Base-by-base conservation (phyloP, 1,139 yeast genomes). In the Wickerhamomyces sp. region DNA sequence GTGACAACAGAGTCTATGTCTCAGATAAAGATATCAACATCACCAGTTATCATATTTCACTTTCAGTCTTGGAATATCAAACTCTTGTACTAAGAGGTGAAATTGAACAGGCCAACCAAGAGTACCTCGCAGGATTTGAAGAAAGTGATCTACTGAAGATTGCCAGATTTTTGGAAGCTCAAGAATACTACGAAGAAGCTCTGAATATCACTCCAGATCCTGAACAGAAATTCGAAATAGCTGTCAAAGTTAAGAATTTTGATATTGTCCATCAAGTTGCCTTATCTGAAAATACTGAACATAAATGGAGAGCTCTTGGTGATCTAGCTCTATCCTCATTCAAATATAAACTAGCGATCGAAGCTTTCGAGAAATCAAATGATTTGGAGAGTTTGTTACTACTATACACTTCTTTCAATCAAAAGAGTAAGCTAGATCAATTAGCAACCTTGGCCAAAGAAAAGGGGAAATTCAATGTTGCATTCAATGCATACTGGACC, bases 81-180 rank as follows among this genome's bases (percentile, higher is more conserved):
- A 93, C 99, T 1, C 79, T 91, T 52, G 96, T 93, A 7, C 75
- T 93, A 70, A 83, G 99, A 65, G 98, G 97, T 43, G 98, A 94
- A 60, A 71, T 91, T 60, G 88, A 84, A 43, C 79, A 81, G 46
- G 85, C 93, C 14, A 71, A 76, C 50, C 81, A 78, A 37, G 75
- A 75, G 51, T 75, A 90, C 49, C 73, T 90, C 41, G 81, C 78
- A 41, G 81, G 77, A 47, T 78, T 80, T 54, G 75, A 76, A 40
- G 55, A 81, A 72, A 62, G 75, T 73, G 96, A 94, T 61, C 73
- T 80, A 57, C 75, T 81, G 56, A 90, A 89, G 65, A 81, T 93
- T 58, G 84, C 98, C 7, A 80, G 97, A 64, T 94, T 93, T 69
- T 78, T 93, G 59, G 98, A 94, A 69, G 88, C 93, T 54, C 95